Conservation (phyloP, 2,329 filamentous ascomycete genomes). For the Epichloe gansuensis region DNA sequence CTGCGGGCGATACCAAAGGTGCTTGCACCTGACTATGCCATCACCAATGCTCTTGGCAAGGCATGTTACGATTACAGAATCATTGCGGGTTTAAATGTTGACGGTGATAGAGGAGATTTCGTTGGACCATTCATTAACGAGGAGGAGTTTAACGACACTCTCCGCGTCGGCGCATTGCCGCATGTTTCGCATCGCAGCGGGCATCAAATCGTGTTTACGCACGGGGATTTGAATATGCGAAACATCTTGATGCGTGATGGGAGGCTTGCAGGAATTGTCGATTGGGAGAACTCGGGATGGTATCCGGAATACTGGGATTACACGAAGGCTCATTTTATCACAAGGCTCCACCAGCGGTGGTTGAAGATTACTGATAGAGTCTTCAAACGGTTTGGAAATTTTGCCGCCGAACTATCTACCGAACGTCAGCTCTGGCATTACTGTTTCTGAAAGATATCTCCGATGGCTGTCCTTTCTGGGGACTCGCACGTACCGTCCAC, state of each 20-base stretch:
- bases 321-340: slow-evolving; percentile 8
- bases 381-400: neutral
- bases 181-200: neutral
- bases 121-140: slow-evolving; percentile 6
- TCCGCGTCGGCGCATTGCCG: neutral
- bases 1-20: slow-evolving; percentile 2
- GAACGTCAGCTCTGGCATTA: slow-evolving; percentile 2
- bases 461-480: too few species aligned
- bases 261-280: slow-evolving; percentile 15
- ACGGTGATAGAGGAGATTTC: slow-evolving; percentile 1
- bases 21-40: neutral
- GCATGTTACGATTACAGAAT: slow-evolving; percentile 2
- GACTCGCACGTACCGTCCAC: too few species aligned
- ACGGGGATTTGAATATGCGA: slow-evolving; percentile 21
- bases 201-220: slow-evolving; percentile 27
- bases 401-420: neutral
- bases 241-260: slow-evolving; percentile 18
- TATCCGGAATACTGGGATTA: slow-evolving; percentile 16
- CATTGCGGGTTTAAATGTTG: neutral
- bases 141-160: slow-evolving; percentile 8
- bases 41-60: neutral
- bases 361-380: slow-evolving; percentile 1
- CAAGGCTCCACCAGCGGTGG: slow-evolving; percentile 8
- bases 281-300: slow-evolving; percentile 16
- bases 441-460: too few species aligned